These are phyloP conservation scores for Penicillium nucicola DNA, from an alignment of 495 filamentous ascomycete genomes.

Conservation along the genomic window DNA sequence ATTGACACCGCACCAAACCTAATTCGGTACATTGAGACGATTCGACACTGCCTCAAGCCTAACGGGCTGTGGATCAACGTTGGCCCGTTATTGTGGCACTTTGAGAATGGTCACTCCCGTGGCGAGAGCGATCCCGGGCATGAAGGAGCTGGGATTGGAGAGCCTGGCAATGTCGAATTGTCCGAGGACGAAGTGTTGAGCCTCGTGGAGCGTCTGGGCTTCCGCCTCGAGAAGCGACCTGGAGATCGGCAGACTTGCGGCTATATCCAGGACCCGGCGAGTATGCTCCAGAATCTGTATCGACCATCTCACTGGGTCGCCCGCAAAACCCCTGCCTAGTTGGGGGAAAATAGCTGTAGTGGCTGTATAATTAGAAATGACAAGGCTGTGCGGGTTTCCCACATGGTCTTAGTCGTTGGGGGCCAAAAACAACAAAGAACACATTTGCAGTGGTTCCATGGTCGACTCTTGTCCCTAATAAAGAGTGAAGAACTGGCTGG, in stretches of 20 bases:
- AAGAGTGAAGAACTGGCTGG: no score
- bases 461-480: no score
- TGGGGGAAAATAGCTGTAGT: no score
- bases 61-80: conserved; percentile 86
- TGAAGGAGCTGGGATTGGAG: conserved; percentile 57
- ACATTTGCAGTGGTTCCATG: no score
- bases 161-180: conserved; percentile 82
- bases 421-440: conserved; percentile 2
- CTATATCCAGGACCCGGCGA: conserved; percentile 79
- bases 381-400: background rate
- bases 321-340: conserved; percentile 50
- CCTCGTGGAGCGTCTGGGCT: conserved; percentile 74
- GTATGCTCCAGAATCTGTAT: conserved; percentile 84
- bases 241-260: conserved; percentile 57
- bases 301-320: conserved; percentile 78
- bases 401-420: background rate
- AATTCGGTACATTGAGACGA: conserved; percentile 80
- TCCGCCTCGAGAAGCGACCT: conserved; percentile 57
- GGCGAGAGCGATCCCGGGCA: conserved; percentile 17
- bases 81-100: conserved; percentile 91
- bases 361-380: conserved; percentile 1
- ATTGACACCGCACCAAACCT: conserved; percentile 95
- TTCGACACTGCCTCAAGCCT: conserved; percentile 70
- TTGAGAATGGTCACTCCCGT: conserved; percentile 53
- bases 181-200: conserved; percentile 80